A percentile compares a stretch with the other conserved stretches of the same genome.
These are phyloP conservation scores for Pythium biforme DNA, from an alignment of 352 stramenopile species.

Conservation along the genomic window DNA sequence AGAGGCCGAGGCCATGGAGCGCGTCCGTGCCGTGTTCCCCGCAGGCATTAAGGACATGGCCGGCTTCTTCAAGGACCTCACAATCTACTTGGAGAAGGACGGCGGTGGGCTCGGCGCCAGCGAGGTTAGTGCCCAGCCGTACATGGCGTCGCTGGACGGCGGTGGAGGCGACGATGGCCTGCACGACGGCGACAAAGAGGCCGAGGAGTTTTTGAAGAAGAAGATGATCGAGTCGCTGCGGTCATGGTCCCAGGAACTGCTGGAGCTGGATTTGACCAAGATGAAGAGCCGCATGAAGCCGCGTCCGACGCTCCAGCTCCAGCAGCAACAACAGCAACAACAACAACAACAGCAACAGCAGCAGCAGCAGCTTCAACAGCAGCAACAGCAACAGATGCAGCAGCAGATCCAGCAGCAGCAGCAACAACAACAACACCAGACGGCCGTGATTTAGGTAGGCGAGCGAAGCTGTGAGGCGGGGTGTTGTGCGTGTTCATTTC, in stretches of 20 bases:
- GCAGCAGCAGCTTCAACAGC: neutral
- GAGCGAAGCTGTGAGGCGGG: too few species aligned
- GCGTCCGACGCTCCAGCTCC: slow-evolving; percentile 9
- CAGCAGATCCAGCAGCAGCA: slow-evolving; percentile 16
- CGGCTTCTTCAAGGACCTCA: slow-evolving; percentile 74
- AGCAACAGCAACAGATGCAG: slow-evolving; percentile 4
- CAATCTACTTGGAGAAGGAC: slow-evolving; percentile 68
- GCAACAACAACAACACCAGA: slow-evolving; percentile 23
- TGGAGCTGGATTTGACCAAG: slow-evolving; percentile 60
- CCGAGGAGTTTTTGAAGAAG: slow-evolving; percentile 67
- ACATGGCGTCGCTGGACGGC: slow-evolving; percentile 8
- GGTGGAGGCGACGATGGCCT: slow-evolving; percentile 3
- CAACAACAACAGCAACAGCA: slow-evolving; percentile 10
- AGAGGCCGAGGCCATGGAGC: slow-evolving; percentile 70
- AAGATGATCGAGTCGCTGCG: slow-evolving; percentile 77
- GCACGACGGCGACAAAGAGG: slow-evolving; percentile 28
- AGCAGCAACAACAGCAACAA: neutral
- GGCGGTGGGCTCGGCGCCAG: slow-evolving; percentile 26
- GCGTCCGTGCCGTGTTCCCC: slow-evolving; percentile 64
- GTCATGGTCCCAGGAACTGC: slow-evolving; percentile 67
- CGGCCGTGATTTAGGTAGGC: slow-evolving; percentile 35
- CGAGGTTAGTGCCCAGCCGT: neutral
- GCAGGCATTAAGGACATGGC: slow-evolving; percentile 74
- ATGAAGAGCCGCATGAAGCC: slow-evolving; percentile 71
- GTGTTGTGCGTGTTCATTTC: too few species aligned